Evolutionary conservation across 371 early-diverging fungal species (phyloP), one percentile per base, ranked within the genome.

Genomic region (Dipsacomyces acuminosporus): DNA sequence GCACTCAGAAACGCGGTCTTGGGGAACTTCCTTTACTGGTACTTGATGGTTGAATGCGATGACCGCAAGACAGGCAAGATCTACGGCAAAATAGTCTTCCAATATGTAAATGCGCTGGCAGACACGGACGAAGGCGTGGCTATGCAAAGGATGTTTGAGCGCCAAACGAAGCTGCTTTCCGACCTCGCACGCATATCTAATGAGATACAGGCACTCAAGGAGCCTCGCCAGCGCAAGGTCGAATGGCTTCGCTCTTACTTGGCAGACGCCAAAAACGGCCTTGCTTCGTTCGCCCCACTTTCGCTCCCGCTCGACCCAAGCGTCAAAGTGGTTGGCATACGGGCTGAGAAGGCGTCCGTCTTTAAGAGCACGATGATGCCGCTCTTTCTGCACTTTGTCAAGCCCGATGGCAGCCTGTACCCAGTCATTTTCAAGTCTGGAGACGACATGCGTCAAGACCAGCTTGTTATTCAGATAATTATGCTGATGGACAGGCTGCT

Each of bases 371-470:
- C 82, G 45, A 73, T 97, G 56, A 79, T 82, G 56, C 98, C 97
- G 1, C 71, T 98, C 38, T 75, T 83, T 15, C 62, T 97, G 8
- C 85, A 83, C 9, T 98, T 98, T 59, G 67, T 80, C 6, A 86
- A 87, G 20, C 22, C 59, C 41, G 92, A 93, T 62, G 88, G 84
- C 9, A 64, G 72, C 18, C 87, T 89, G 71, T 93, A 93, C 58
- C 85, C 88, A 2, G 81, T 91, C 8, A 95, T 98, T 3, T 96
- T 94, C 80, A 98, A 98, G 71, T 78, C 83, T 0, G 98, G 98
- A 5, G 98, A 98, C 70, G 98, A 98, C 61, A 73, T 98, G 72
- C 76, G 97, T 23, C 98, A 98, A 76, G 98, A 98, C 77, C 96
- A 96, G 71, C 78, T 98, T 21, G 93, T 94, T 5, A 89, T 98